A percentile compares a stretch with the other conserved stretches of the same genome.
phyloP scores from a whole-genome alignment of 177 flowering plant genomes.

The Telopea speciosissima region DNA sequence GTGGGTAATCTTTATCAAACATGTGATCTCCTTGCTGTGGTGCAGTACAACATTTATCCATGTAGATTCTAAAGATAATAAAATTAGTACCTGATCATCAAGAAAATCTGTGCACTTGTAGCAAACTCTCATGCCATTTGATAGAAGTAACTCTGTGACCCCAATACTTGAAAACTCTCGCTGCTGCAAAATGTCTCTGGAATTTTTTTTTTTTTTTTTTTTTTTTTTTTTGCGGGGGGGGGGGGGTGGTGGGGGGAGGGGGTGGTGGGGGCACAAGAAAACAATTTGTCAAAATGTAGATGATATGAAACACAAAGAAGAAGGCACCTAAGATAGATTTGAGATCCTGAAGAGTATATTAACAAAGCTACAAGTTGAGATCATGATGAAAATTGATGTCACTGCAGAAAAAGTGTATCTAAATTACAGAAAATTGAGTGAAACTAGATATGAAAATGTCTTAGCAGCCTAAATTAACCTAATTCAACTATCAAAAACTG shows the following conservation, averaged over 20 bases:
- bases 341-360: background rate
- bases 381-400: background rate
- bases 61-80: background rate
- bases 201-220: slow-evolving; percentile 1
- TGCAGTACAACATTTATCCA: background rate
- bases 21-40: too few relatives aligned
- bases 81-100: slow-evolving; percentile 75
- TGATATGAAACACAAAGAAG: background rate
- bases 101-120: slow-evolving; percentile 86
- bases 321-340: background rate
- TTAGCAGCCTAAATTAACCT: too few relatives aligned
- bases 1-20: too few relatives aligned
- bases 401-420: too few relatives aligned
- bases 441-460: too few relatives aligned
- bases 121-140: slow-evolving; percentile 94
- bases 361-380: background rate
- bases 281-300: slow-evolving; percentile 1
- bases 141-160: slow-evolving; percentile 66
- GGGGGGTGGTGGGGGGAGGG: background rate
- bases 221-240: too few relatives aligned
- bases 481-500: too few relatives aligned
- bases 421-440: too few relatives aligned
- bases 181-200: slow-evolving; percentile 56
- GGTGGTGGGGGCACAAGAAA: background rate
- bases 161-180: slow-evolving; percentile 57